Conservation (phyloP, 768 basidiomycete genomes). For the Suillus bovinus region DNA sequence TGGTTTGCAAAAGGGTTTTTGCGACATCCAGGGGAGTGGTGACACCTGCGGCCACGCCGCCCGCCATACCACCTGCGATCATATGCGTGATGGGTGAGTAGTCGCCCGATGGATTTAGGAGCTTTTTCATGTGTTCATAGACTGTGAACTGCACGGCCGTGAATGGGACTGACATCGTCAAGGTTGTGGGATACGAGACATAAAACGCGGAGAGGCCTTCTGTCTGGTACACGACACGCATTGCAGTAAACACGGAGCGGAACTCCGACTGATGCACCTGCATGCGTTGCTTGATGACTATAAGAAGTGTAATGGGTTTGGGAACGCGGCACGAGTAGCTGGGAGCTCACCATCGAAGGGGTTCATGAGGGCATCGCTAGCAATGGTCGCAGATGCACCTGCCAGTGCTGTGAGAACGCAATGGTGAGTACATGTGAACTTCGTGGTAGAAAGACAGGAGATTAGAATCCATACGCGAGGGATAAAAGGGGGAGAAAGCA, state of each 20-base stretch:
- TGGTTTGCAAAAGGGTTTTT: constrained; percentile 95
- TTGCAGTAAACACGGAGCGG: constrained; percentile 84
- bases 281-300: constrained; percentile 99
- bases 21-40: constrained; percentile 98
- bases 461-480: background rate
- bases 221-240: constrained; percentile 75
- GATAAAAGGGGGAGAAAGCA: constrained; percentile 1
- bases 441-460: background rate
- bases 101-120: constrained; percentile 80
- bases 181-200: constrained; percentile 96
- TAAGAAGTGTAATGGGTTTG: constrained; percentile 17
- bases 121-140: constrained; percentile 88
- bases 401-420: constrained; percentile 66
- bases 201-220: constrained; percentile 95
- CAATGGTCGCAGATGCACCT: constrained; percentile 92
- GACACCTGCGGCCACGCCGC: constrained; percentile 91
- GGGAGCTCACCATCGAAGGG: constrained; percentile 88
- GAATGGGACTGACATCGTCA: constrained; percentile 96
- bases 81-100: constrained; percentile 97
- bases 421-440: constrained; percentile 13
- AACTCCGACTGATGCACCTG: constrained; percentile 94
- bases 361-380: constrained; percentile 98
- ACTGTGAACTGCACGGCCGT: constrained; percentile 97
- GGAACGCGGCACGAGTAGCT: constrained; percentile 4
- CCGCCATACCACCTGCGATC: constrained; percentile 87